These are phyloP conservation scores for Aureobasidium pullulans DNA, from an alignment of 2,329 filamentous ascomycete genomes.

Conservation along the genomic window DNA sequence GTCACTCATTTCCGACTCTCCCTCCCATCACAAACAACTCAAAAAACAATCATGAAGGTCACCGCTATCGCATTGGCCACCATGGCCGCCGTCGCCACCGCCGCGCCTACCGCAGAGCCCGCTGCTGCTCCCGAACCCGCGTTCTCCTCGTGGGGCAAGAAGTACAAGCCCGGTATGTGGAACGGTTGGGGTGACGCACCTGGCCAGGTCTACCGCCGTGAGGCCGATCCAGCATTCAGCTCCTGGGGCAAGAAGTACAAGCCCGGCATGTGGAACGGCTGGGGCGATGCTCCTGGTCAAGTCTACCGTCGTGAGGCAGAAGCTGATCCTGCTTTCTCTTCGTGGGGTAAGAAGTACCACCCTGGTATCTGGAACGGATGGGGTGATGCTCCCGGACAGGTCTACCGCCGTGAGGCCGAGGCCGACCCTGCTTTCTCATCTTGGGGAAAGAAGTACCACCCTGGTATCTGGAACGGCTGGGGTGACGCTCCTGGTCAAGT, in stretches of 20 bases:
- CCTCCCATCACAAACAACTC: conserved; percentile 21
- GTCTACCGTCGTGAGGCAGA: conserved; percentile 20
- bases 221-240: background rate
- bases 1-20: conserved; percentile 21
- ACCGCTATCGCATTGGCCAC: conserved; percentile 12
- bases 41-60: conserved; percentile 34
- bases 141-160: conserved; percentile 9
- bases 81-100: conserved; percentile 14
- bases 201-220: conserved; percentile 5
- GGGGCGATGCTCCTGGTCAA: conserved; percentile 13
- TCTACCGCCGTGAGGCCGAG: conserved; percentile 12
- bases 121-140: conserved; percentile 19
- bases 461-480: background rate
- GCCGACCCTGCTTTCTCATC: conserved; percentile 1
- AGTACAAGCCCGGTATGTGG: conserved; percentile 13
- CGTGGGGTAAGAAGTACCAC: conserved; percentile 6
- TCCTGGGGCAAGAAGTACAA: background rate
- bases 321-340: conserved; percentile 12
- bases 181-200: conserved; percentile 11
- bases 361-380: too few relatives aligned
- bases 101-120: conserved; percentile 21
- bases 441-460: background rate
- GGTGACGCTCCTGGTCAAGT: conserved; percentile 13
- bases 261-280: conserved; percentile 3
- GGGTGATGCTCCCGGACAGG: too few relatives aligned